Conservation (phyloP, 441 rosid species). For the Jatropha podagrica region DNA sequence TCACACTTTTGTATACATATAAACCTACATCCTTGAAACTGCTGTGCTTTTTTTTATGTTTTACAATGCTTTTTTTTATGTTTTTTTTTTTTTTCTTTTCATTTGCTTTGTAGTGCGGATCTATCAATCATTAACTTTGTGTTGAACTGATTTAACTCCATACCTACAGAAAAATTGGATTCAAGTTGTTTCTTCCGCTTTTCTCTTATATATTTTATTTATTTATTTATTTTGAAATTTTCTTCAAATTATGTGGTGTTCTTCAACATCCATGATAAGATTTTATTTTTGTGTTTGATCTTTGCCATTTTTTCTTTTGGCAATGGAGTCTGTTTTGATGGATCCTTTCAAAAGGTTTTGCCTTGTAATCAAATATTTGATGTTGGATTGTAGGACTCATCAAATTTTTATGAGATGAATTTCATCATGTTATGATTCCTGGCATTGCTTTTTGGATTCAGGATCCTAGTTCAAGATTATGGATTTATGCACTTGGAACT, state of each 20-base stretch:
- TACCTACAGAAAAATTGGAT: too few species aligned
- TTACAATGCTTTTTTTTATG: background rate
- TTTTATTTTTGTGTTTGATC: background rate
- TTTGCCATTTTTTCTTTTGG: background rate
- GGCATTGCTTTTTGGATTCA: slow-evolving; percentile 32
- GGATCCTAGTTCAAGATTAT: slow-evolving; percentile 82
- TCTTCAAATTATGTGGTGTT: background rate
- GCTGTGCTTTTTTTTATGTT: background rate
- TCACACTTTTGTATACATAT: background rate
- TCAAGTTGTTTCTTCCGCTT: too few species aligned
- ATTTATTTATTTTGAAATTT: too few species aligned
- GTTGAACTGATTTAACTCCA: too few species aligned
- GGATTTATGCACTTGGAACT: slow-evolving; percentile 71
- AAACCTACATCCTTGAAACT: background rate
- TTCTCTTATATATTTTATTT: too few species aligned
- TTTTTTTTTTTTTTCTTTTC: background rate
- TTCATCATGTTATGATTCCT: background rate
- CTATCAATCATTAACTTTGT: too few species aligned
- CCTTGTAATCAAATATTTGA: background rate
- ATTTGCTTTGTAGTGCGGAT: background rate
- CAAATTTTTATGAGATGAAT: background rate
- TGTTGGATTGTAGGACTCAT: background rate
- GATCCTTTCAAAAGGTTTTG: background rate
- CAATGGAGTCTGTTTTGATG: background rate
- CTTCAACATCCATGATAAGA: background rate